Conservation (phyloP, 768 basidiomycete genomes). For the Pisolithus tinctorius region DNA sequence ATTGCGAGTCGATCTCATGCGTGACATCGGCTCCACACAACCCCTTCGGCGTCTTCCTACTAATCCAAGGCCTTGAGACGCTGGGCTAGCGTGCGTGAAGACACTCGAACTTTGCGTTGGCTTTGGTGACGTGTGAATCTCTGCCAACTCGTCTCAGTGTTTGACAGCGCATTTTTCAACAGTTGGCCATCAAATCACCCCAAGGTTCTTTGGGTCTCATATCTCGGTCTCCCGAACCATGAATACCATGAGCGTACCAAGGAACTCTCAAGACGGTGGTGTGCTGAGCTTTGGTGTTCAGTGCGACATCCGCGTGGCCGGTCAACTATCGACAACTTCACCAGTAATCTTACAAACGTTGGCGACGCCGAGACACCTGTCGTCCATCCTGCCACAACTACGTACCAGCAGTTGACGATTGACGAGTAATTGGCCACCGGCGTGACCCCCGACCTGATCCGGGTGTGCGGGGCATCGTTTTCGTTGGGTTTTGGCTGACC, state of each 20-base stretch:
- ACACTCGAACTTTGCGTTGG: constrained; percentile 46
- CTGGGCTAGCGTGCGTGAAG: constrained; percentile 52
- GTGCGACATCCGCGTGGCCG: constrained; percentile 45
- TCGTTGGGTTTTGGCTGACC: background rate
- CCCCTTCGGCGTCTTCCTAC: constrained; percentile 39
- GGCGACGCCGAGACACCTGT: constrained; percentile 31
- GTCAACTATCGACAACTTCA: constrained; percentile 65
- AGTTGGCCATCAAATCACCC: constrained; percentile 58
- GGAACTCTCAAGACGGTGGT: constrained; percentile 56
- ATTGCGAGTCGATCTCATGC: constrained; percentile 38
- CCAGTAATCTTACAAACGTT: constrained; percentile 62
- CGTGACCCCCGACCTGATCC: constrained; percentile 50
- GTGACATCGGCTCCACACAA: constrained; percentile 48
- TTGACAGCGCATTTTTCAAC: constrained; percentile 10
- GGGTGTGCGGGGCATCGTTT: constrained; percentile 30
- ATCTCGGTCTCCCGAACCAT: constrained; percentile 38
- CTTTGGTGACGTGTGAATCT: too few species aligned
- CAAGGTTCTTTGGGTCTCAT: constrained; percentile 48
- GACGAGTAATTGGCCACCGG: constrained; percentile 43
- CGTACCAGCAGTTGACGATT: constrained; percentile 47
- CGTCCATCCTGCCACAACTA: constrained; percentile 54
- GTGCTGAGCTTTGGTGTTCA: constrained; percentile 75
- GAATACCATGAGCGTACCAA: constrained; percentile 52
- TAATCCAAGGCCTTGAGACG: constrained; percentile 41
- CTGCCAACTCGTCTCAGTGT: too few species aligned